Evolutionary conservation across 495 filamentous ascomycete species (phyloP), one percentile per base, ranked within the genome.

Genomic region (Penicillium dipodomyicola): DNA sequence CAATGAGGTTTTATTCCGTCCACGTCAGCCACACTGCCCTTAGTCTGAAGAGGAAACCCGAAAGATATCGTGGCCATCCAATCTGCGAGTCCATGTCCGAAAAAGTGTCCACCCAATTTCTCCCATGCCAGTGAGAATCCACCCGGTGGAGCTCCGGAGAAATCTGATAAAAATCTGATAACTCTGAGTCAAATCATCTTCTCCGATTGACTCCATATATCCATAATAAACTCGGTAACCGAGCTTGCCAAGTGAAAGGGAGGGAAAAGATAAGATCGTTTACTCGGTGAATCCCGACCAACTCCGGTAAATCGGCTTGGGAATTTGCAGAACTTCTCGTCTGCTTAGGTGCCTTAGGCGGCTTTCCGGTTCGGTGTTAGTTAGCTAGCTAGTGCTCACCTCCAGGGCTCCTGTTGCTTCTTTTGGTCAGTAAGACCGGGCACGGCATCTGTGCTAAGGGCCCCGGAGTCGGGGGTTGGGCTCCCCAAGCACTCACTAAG

Each of bases 121-220:
- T 40, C 29, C 39, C 51, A 33, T 54, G 32, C 27, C 42, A 40
- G 42, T 11, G 35, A 30, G 20, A 65, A 63, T 40, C 65, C 62
- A 65, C 62, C 39, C 4, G 39, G 63, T 65, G 62, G 63, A 65
- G 65, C 56, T 17, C 42, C 49, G 65, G 60, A 60, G 63, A 54
- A 60, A 63, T 65, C 64, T 58, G 59, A 67, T 67, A 57, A 62
- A 63, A 67, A 63, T 67, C 65, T 61, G 65, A 65, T 68, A 63
- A 65, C 58, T 60, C 56, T 8, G 58, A 59, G 56, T 54, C 65
- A 62, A 63, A 63, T 67, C 59, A 62, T 35, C 30, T 53, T 48
- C 52, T 25, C 56, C 49, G 51, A 58, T 35, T 47, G 52, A 47
- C 56, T 57, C 32, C 42, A 51, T 58, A 22, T 58, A 56, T 57